Base-by-base conservation (phyloP, 2,329 filamentous ascomycete genomes). In the Cercospora sp. region DNA sequence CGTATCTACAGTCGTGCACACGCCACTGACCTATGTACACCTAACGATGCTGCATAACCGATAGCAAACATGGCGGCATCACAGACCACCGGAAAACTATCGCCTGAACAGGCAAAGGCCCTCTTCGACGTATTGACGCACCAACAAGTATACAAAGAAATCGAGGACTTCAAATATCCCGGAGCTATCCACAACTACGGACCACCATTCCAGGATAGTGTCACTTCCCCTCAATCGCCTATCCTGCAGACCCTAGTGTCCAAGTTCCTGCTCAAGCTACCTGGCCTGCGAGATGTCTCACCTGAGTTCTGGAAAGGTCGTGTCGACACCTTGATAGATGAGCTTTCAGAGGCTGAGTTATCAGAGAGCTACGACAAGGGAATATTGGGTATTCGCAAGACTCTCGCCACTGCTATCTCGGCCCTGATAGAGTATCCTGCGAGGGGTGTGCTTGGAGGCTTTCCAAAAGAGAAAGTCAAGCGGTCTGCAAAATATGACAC, bases 361-460 rank as follows among this genome's bases (percentile, higher is more conserved):
- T 93, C 90, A 1, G 91, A 94, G 78, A 93, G 90, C 77, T 94
- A 93, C 75, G 91, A 94, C 77, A 93, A 93, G 79, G 91, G 90
- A 13, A 84, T 88, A 0, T 80, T 94, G 72, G 91, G 91, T 0
- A 88, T 89, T 68, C 84, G 91, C 62, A 93, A 93, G 80, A 91
- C 90, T 21, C 80, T 94, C 60, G 87, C 91, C 0, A 92, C 91
- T 6, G 91, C 89, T 0, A 85, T 89, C 9, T 90, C 90, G 40
- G 87, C 88, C 6, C 79, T 94, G 66, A 83, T 92, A 64, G 91
- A 93, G 79, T 88, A 89, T 75, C 81, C 91, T 12, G 88, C 87
- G 0, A 82, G 91, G 69, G 91, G 89, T 6, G 82, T 87, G 37
- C 79, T 93, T 13, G 90, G 87, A 0, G 91, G 90, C 0, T 84